Conservation (phyloP, 2,329 filamentous ascomycete species). For the Chrysosporium keratinophilum region DNA sequence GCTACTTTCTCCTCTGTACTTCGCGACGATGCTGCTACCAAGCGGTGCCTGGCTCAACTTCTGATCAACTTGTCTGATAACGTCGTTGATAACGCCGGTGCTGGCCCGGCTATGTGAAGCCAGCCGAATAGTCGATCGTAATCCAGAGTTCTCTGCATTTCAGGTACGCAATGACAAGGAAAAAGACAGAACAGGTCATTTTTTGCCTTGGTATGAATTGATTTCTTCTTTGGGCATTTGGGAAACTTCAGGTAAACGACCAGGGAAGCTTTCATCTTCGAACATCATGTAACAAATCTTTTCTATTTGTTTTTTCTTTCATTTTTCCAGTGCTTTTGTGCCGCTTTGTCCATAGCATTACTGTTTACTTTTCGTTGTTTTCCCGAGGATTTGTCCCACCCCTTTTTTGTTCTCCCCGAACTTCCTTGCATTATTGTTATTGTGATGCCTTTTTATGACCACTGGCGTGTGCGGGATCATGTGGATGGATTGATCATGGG, state of each 20-base stretch:
- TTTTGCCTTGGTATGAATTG: constrained; percentile 1
- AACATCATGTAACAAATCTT: constrained; percentile 9
- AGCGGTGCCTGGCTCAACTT: constrained; percentile 92
- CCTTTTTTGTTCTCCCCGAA: too few relatives aligned
- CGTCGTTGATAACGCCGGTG: constrained; percentile 47
- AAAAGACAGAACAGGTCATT: background rate
- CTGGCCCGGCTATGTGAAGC: constrained; percentile 32
- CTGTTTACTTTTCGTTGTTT: background rate
- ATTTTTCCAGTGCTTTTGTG: background rate
- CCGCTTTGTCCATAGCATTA: background rate
- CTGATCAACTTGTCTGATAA: constrained; percentile 93
- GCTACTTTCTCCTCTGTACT: constrained; percentile 95
- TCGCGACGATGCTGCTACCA: constrained; percentile 92
- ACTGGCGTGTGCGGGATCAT: constrained; percentile 1
- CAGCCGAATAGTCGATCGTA: background rate
- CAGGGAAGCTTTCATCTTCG: background rate
- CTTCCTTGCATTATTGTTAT: background rate
- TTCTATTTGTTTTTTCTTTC: background rate
- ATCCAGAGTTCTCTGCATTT: background rate
- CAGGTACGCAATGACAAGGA: background rate
- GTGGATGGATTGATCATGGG: background rate
- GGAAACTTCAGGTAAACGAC: background rate
- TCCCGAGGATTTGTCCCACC: background rate
- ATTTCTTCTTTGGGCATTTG: constrained; percentile 7
- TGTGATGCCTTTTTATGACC: background rate